Evolutionary conservation across 257 asterid genomes (phyloP), one percentile per base, ranked within the genome.

Genomic region (Solanum dulcamara): DNA sequence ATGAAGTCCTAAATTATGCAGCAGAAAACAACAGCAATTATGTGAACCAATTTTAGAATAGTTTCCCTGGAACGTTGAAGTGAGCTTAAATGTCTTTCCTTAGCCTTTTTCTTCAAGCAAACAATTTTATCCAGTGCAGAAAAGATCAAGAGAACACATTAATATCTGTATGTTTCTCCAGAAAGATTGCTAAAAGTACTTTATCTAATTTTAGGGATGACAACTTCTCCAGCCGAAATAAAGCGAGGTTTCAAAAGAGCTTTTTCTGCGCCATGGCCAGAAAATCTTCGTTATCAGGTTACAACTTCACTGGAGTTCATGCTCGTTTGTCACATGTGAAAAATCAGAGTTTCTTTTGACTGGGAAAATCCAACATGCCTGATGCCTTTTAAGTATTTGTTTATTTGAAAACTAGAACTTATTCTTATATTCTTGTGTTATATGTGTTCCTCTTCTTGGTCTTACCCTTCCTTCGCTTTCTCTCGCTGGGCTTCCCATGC

Each of bases 271-370:
- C 92, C 98, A 5, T 96, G 99, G 98, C 94, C 95, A n/a, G 91
- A 93, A 79, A 92, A 92, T 85, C 99, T 95, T 24, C 99, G 99
- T 3, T 95, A 94, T 89, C 97, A 94, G 97, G 99, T 95, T 74
- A 37, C 32, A 17, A 42, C 59, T 46, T 17, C 1, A 2, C 13
- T 46, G 40, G 15, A 28, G 12, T 77, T 77, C 40, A 77, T 53
- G 86, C n/a, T 53, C 7, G 24, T 81, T 88, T 86, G 67, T 14
- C 50, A 33, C 38, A 70, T 86, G 40, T 66, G 28, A 8, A 42
- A 59, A 68, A 68, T 24, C 57, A n/a, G 30, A n/a, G 30, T 2
- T 3, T 74, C 22, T 13, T 74, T 74, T 74, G 50, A 42, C n/a
- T 3, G 37, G 40, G 82, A 14, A 75, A 42, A 44, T 15, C 9